Percentiles rank a stretch among this genome's conserved stretches.
Conservation (phyloP, 805 yeast species). For the Torulaspora indica region DNA sequence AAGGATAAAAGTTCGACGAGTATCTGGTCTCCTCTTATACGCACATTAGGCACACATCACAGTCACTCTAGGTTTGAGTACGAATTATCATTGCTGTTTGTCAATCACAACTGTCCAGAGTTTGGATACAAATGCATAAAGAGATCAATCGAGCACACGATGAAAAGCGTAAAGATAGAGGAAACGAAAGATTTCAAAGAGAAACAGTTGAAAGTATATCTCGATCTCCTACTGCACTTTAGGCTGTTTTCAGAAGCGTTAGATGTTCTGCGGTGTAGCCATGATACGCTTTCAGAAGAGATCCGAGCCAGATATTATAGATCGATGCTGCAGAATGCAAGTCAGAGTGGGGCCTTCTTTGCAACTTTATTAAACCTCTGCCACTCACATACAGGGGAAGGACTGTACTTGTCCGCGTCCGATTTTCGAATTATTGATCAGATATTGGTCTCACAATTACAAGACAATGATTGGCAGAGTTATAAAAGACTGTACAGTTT, state of each 20-base stretch:
- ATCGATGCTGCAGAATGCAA: conserved; percentile 15
- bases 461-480: conserved; percentile 20
- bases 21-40: conserved; percentile 26
- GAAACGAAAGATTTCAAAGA: conserved; percentile 21
- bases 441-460: conserved; percentile 18
- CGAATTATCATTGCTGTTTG: conserved; percentile 27
- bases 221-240: conserved; percentile 27
- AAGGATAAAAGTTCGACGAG: conserved; percentile 10
- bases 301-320: conserved; percentile 25
- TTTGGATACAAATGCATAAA: conserved; percentile 28
- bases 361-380: conserved; percentile 25
- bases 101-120: conserved; percentile 19
- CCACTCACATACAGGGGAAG: conserved; percentile 5
- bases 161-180: conserved; percentile 14
- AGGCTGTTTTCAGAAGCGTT: conserved; percentile 28
- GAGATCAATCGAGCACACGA: conserved; percentile 27
- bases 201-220: conserved; percentile 27
- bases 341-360: conserved; percentile 21
- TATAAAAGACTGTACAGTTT: conserved; percentile 28
- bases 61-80: conserved; percentile 25
- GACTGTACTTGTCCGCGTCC: conserved; percentile 18
- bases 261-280: conserved; percentile 32
- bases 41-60: conserved; percentile 17
- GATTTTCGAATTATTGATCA: conserved; percentile 30
- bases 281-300: conserved; percentile 18